Base-by-base conservation (phyloP, 306 rosid genomes). In the Morella rubra region DNA sequence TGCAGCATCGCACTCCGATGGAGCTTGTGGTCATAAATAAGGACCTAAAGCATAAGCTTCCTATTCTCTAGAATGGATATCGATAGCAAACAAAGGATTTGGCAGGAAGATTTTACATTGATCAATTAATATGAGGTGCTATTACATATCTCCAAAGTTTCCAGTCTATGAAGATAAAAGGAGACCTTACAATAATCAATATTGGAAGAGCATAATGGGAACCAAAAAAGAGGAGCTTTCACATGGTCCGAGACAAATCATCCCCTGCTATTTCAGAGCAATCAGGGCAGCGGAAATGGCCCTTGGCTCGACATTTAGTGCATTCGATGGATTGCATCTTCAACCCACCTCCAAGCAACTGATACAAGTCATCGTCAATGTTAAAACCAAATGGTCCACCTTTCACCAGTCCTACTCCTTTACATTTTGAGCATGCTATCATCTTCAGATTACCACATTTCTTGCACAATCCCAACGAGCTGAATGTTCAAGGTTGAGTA, bases 391-490 rank as follows among this genome's bases (percentile, higher is more conserved):
- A 72, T 14, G 84, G 56, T 47, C 82, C 91, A 9, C 91, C 97
- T 79, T 76, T 91, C 74, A 87, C 60, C 1, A 83, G 80, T 64
- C 97, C 97, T 44, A 84, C 86, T 81, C 96, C 97, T 87, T 22
- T 85, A 70, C 98, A 91, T 75, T 64, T 85, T 44, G 88, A 61
- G 83, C 98, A 93, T 44, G 97, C 97, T 85, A 83, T 81, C 85
- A 86, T 84, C 87, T 83, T 84, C 76, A 93, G 53, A 76, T 93
- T 87, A 60, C 97, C 98, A 54, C 98, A 93, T 77, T 86, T 77
- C 85, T 85, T 93, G 90, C 97, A 93, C 93, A 93, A 76, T 12
- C 90, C 98, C 54, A 93, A 79, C 20, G 97, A 78, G 72, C 97
- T 93, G 87, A 81, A 84, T 16, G 15, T 70, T 69, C 79, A 19